A percentile compares a stretch with the other conserved stretches of the same genome.
These are phyloP conservation scores for Arthrinium puccinioides DNA, from an alignment of 2,329 filamentous ascomycete species.

Conservation along the genomic window DNA sequence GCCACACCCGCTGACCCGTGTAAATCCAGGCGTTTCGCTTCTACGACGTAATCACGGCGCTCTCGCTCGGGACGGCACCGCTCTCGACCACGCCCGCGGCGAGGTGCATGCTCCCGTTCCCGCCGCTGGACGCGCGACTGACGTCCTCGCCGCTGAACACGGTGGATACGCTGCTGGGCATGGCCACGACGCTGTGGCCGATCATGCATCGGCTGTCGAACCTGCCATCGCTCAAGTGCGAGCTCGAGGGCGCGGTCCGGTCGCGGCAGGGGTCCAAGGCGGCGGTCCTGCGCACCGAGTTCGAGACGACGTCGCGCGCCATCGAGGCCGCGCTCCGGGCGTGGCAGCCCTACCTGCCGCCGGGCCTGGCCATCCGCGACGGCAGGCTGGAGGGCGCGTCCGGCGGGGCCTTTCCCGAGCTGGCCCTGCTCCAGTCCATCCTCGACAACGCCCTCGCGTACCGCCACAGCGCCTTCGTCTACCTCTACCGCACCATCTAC, in stretches of 20 bases:
- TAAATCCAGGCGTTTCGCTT: slow-evolving; percentile 50
- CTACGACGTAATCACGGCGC: slow-evolving; percentile 57
- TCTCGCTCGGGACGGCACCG: slow-evolving; percentile 53
- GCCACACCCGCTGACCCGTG: no score
- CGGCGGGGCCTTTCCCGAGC: slow-evolving; percentile 22
- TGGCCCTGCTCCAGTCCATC: slow-evolving; percentile 42
- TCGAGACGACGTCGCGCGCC: slow-evolving; percentile 42
- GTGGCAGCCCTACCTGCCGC: slow-evolving; percentile 47
- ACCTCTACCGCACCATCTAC: slow-evolving; percentile 49
- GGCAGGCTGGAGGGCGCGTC: slow-evolving; percentile 10
- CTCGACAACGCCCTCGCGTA: slow-evolving; percentile 54
- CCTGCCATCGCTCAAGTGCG: slow-evolving; percentile 43
- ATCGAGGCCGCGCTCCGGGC: slow-evolving; percentile 47
- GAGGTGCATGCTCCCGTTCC: slow-evolving; percentile 37
- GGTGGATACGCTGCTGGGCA: slow-evolving; percentile 52
- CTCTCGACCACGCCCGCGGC: slow-evolving; percentile 42
- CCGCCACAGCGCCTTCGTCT: slow-evolving; percentile 50
- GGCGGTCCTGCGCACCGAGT: slow-evolving; percentile 40
- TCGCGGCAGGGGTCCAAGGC: slow-evolving; percentile 35
- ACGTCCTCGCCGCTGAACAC: slow-evolving; percentile 41
- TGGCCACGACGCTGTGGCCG: slow-evolving; percentile 57
- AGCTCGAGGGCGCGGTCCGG: slow-evolving; percentile 37
- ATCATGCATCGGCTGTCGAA: slow-evolving; percentile 54
- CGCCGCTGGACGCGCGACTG: slow-evolving; percentile 35
- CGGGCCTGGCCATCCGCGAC: slow-evolving; percentile 24